These are phyloP conservation scores for Glycine latifolia DNA, from an alignment of 306 rosid genomes.

Conservation along the genomic window DNA sequence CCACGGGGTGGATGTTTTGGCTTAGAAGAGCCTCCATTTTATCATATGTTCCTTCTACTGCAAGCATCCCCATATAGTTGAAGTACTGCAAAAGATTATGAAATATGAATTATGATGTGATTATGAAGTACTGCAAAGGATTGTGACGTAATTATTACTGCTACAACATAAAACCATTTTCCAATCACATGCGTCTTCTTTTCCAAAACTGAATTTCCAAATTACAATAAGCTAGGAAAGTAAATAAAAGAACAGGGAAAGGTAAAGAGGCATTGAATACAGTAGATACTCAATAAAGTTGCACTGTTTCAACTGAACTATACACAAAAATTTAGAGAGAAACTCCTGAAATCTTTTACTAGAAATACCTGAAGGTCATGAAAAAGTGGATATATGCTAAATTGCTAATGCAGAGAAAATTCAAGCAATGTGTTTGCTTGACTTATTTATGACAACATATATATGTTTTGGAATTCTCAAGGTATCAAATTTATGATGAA, in stretches of 20 bases:
- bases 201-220: slow-evolving; percentile 20
- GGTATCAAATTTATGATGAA: background rate
- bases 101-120: background rate
- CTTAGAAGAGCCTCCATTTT: slow-evolving; percentile 89
- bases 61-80: slow-evolving; percentile 99
- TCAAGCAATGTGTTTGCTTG: slow-evolving; percentile 7
- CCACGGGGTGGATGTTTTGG: slow-evolving; percentile 89
- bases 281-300: slow-evolving; percentile 12
- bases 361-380: background rate
- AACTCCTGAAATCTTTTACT: background rate
- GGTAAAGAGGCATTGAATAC: background rate
- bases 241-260: slow-evolving; percentile 8
- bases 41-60: slow-evolving; percentile 92
- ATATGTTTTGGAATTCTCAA: background rate
- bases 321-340: slow-evolving; percentile 25
- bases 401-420: background rate
- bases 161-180: slow-evolving; percentile 5
- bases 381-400: background rate
- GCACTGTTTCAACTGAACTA: slow-evolving; percentile 28
- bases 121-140: slow-evolving; percentile 63
- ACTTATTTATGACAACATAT: background rate
- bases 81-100: slow-evolving; percentile 67
- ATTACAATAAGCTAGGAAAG: slow-evolving; percentile 2
- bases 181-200: background rate
- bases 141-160: background rate